Evolutionary conservation across 805 yeast genomes (phyloP).

Genomic region (Saccharomyces mikatae): DNA sequence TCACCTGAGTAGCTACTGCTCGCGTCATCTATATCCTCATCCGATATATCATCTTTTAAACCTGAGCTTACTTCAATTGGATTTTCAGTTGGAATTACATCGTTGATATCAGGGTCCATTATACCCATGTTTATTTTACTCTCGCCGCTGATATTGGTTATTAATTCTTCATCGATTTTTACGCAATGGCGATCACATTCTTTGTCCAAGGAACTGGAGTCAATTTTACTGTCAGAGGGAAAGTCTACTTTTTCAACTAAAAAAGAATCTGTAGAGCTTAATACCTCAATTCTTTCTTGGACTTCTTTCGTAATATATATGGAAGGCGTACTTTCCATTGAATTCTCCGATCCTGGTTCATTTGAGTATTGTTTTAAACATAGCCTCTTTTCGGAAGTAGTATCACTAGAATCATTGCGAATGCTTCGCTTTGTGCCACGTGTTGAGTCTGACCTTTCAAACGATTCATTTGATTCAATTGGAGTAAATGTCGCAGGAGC

Average conservation of each 20-base stretch:
- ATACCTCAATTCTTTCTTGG: neutral
- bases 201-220: neutral
- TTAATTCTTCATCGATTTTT: neutral
- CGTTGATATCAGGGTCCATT: neutral
- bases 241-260: neutral
- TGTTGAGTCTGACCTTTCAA: neutral
- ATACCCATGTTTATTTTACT: neutral
- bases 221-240: neutral
- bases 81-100: neutral
- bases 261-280: neutral
- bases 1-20: neutral
- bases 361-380: neutral
- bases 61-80: neutral
- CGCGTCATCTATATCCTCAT: neutral
- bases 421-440: neutral
- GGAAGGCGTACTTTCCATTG: slow-evolving; percentile 11
- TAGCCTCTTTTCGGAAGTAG: neutral
- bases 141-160: neutral
- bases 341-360: neutral
- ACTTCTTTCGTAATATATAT: slow-evolving; percentile 4
- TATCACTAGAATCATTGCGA: neutral
- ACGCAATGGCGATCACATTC: neutral
- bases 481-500: neutral
- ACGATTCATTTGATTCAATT: neutral
- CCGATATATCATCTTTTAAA: neutral